A percentile compares a stretch with the other conserved stretches of the same genome.
These are phyloP conservation scores for Trametes polyzona DNA, from an alignment of 1,284 basidiomycete species.

Conservation along the genomic window DNA sequence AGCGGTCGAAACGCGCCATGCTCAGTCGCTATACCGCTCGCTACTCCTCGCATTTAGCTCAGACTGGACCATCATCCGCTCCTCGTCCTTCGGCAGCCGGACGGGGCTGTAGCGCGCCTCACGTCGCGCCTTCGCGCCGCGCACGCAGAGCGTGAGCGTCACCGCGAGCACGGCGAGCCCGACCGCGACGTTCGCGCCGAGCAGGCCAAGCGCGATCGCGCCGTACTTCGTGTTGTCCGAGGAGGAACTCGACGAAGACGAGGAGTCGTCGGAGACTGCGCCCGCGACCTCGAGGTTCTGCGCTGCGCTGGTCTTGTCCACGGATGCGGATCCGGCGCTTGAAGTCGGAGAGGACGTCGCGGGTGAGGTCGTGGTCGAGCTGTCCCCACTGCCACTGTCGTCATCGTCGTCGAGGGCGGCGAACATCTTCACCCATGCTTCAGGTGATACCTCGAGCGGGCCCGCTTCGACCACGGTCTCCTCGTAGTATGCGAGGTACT, in stretches of 20 bases:
- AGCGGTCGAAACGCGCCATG: no score
- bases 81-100: slow-evolving; percentile 2
- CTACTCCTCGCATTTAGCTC: no score
- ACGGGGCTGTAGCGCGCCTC: slow-evolving; percentile 1
- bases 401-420: neutral
- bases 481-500: neutral
- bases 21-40: neutral
- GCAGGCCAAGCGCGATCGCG: neutral
- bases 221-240: neutral
- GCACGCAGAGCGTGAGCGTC: neutral
- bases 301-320: neutral
- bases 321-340: neutral
- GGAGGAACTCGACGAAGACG: neutral
- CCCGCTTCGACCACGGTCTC: neutral
- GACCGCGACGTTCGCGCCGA: slow-evolving; percentile 5
- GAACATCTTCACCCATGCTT: neutral
- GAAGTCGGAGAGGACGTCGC: neutral
- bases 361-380: neutral
- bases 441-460: neutral
- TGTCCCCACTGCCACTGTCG: no score
- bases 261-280: neutral
- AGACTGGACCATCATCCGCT: neutral
- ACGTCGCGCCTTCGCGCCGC: neutral
- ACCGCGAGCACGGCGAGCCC: neutral
- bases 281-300: neutral